These are phyloP conservation scores for Moniliophthora roreri DNA, from an alignment of 1,284 basidiomycete species.

Conservation along the genomic window DNA sequence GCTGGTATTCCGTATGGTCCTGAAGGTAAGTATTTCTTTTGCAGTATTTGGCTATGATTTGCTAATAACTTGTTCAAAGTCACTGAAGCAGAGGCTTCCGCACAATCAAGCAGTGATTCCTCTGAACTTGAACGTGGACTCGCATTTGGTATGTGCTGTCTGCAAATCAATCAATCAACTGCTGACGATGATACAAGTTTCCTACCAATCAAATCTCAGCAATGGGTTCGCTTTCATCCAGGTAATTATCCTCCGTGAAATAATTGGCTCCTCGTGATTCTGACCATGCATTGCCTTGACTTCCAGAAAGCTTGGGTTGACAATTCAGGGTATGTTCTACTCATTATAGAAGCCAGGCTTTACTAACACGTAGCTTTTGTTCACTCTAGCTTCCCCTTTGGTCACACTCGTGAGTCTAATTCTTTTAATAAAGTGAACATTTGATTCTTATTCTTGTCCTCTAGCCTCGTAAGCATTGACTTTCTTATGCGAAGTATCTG, in stretches of 20 bases:
- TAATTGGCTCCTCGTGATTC: too few species aligned
- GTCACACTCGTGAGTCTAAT: not conserved
- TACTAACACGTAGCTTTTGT: too few species aligned
- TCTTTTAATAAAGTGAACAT: too few species aligned
- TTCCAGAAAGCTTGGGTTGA: conserved; percentile 32
- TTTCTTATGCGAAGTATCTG: too few species aligned
- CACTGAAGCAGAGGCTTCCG: conserved; percentile 17
- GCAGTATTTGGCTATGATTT: not conserved
- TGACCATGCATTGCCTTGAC: too few species aligned
- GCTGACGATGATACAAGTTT: conserved; percentile 9
- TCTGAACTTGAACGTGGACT: conserved; percentile 25
- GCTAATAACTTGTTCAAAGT: conserved; percentile 3
- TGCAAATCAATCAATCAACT: not conserved
- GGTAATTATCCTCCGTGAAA: too few species aligned
- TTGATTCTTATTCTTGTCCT: too few species aligned
- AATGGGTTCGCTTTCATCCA: conserved; percentile 28
- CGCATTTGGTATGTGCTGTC: conserved; percentile 21
- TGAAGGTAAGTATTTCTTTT: conserved; percentile 21
- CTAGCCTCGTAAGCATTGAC: too few species aligned
- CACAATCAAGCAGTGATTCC: conserved; percentile 15
- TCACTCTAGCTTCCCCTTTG: not conserved
- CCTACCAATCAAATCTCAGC: conserved; percentile 26
- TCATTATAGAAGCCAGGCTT: not conserved
- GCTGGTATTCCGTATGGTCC: conserved; percentile 40
- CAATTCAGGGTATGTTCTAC: conserved; percentile 15